Evolutionary conservation across 1,139 yeast genomes (phyloP).

Genomic region (Hemisphaericaspora xylanilytica): DNA sequence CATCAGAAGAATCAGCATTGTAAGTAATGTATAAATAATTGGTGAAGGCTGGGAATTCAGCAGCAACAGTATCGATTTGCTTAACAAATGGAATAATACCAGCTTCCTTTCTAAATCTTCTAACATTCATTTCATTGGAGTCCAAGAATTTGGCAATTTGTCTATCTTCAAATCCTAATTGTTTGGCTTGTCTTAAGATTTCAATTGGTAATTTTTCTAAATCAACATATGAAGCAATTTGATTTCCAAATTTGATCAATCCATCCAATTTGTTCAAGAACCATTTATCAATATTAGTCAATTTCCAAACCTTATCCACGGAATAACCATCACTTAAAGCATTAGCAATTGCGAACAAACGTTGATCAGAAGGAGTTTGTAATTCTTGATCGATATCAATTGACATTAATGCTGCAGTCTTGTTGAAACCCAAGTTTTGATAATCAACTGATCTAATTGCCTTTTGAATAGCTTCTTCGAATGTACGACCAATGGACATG

Average conservation of each 20-base stretch:
- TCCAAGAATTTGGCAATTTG: conserved; percentile 89
- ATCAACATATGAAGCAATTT: conserved; percentile 63
- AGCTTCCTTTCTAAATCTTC: conserved; percentile 84
- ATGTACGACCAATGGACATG: conserved; percentile 96
- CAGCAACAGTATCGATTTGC: conserved; percentile 98
- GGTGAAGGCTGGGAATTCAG: conserved; percentile 97
- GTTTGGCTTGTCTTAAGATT: conserved; percentile 83
- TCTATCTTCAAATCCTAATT: conserved; percentile 95
- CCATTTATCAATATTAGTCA: conserved; percentile 97
- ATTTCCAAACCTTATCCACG: conserved; percentile 87
- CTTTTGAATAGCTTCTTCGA: conserved; percentile 97
- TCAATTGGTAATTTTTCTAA: conserved; percentile 55
- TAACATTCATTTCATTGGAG: conserved; percentile 90
- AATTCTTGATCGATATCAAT: conserved; percentile 70
- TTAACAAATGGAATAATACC: conserved; percentile 92
- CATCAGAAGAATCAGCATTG: conserved; percentile 89
- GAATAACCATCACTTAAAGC: conserved; percentile 85
- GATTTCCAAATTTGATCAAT: conserved; percentile 66
- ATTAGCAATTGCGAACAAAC: conserved; percentile 98
- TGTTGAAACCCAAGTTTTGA: conserved; percentile 82
- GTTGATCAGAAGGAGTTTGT: conserved; percentile 91
- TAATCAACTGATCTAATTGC: conserved; percentile 95
- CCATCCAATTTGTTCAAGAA: conserved; percentile 83
- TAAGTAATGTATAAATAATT: conserved; percentile 94
- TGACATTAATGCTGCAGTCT: conserved; percentile 56